Base-by-base conservation (phyloP, 768 basidiomycete genomes). In the Auricularia sp. region DNA sequence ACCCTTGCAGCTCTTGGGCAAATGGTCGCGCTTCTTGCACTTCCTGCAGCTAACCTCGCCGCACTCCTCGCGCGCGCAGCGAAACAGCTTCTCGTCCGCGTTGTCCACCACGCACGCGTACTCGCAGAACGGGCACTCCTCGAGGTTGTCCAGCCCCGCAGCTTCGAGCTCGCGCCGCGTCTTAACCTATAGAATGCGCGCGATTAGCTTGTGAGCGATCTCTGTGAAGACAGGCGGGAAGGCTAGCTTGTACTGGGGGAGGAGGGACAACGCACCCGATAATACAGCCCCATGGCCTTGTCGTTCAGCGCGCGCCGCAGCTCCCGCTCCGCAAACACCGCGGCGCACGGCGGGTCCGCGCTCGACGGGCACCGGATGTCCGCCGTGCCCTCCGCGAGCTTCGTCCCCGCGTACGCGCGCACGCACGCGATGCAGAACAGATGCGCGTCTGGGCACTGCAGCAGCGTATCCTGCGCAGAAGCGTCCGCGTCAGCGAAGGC, bases 51-150 rank as follows among this genome's bases (percentile, higher is more conserved):
- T 91, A 12, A 94, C 82, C 11, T 82, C 84, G 1, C 80, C 83
- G 70, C 93, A 96, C 0, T 84, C 87, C 63, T 82, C 78, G 64
- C 84, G 84, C 65, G 81, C 77, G 64, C 82, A 83, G 67, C 78
- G 65, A 65, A 89, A 81, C 36, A 91, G 74, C 72, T 82, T 87
- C 71, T 91, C 88, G 61, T 83, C 76, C 43, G 73, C 73, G 63
- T 86, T 81, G 62, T 90, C 90, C 62, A 91, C 85, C n/a, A 90
- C 84, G 68, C 85, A 86, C 65, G 85, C 89, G 77, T 83, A 97
- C 53, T 93, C 91, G 75, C 94, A 97, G 68, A 87, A 91, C 3
- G 94, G 94, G 72, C 94, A 97, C 69, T 89, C 89, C 73, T 94
- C 93, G 12, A 96, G 77, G 3, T 85, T 85, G 58, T 91, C 90